Base-by-base conservation (phyloP, 2,329 filamentous ascomycete genomes). In the Chrysoporthe austroafricana region DNA sequence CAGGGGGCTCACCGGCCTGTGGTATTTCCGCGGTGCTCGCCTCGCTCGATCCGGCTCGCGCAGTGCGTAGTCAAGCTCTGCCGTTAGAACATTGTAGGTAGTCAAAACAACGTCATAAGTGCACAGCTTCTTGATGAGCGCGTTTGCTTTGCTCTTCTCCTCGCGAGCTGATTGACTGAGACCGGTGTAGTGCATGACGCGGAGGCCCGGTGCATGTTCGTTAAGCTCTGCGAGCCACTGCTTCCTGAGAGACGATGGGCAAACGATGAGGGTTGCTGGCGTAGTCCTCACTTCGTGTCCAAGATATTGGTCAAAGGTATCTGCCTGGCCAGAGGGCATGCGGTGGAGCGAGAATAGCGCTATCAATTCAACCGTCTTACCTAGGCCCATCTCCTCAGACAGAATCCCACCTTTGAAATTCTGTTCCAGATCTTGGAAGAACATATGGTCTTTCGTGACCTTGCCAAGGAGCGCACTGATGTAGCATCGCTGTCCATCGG, bases 371-470 rank as follows among this genome's bases (percentile, higher is more conserved):
- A 94, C 82, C 0, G 92, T 95, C 76, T 95, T 95, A 1, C 92
- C 92, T 1, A 95, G 80, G 0, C 92, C 92, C 92, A 95, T 95
- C 76, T 95, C 92, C 74, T 95, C 92, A 0, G 91, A 88, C 5
- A 95, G 79, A 60, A 93, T 89, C 0, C 91, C 91, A 14, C 88
- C 87, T 58, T 78, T 83, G 13, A 87, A 67, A n/a, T 76, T 74
- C 63, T 86, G 79, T 32, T 69, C 69, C 52, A 76, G 68, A 57
- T 79, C 75, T 44, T 77, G 76, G 65, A 87, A 88, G 2, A 78
- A 73, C 0, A 74, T 69, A 9, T 81, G 69, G 73, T 90, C 82
- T 48, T 80, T 79, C 1, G 86, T 84, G 4, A 89, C 80, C 16
- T 87, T 77, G 36, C 90, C 87, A 63, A 90, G 87, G 0, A 92